Base-by-base conservation (phyloP, 2,329 filamentous ascomycete genomes). In the Paecilomyces sp. region DNA sequence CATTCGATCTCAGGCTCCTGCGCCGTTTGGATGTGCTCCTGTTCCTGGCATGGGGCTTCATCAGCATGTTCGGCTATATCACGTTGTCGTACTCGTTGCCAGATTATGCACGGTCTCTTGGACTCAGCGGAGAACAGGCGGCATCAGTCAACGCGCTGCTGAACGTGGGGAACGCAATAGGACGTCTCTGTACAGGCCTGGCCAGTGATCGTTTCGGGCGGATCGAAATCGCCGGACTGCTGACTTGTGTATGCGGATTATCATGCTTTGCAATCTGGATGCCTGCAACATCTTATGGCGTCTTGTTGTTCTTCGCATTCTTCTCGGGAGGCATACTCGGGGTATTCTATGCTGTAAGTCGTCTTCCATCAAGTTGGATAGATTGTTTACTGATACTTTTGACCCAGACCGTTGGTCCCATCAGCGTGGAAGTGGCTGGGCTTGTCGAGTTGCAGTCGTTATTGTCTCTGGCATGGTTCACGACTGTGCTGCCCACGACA, bases 41-140 rank as follows among this genome's bases (percentile, higher is more conserved):
- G 18, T 18, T 53, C 3, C 50, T 53, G 18, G 50, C 50, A 15
- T 53, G 50, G 50, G 50, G 70, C 7, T 80, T 81, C 60, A 67
- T 76, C 18, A 76, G 70, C 57, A 75, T 82, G 67, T 65, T 82
- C 1, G 80, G 80, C 1, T 82, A 82, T 59, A 77, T 81, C 58
- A 70, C 73, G 1, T 62, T 81, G n/a, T 66, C 82, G 1, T 81
- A 75, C 64, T 79, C 74, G 9, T 62, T 83, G n/a, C 74, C 79
- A 0, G 76, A 79, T 59, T 83, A 79, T 63, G 79, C 76, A 1
- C 63, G 71, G 9, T 77, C 72, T 9, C 74, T 81, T 15, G 78
- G 78, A 0, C 64, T 82, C 1, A 67, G 66, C 22, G 64, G 70
- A 31, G 60, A 63, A 1, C 72, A 80, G 60, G 77, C 78, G 2